These are phyloP conservation scores for Vitis labrusca DNA, from an alignment of 164 flowering plant species.

Conservation along the genomic window DNA sequence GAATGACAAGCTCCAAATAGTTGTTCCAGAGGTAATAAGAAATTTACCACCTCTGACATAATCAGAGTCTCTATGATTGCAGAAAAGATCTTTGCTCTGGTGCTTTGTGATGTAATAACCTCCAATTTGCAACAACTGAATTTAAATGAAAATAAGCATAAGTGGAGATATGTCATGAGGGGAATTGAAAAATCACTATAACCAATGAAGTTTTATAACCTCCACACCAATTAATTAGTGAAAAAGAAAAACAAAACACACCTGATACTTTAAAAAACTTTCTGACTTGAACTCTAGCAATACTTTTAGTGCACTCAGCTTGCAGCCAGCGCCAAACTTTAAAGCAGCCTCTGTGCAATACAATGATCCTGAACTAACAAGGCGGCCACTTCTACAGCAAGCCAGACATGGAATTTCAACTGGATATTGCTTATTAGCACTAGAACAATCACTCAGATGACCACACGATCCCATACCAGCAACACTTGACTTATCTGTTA, in stretches of 20 bases:
- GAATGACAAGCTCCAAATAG: slow-evolving; percentile 55
- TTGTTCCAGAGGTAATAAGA: slow-evolving; percentile 34
- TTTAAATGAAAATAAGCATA: slow-evolving; percentile 7
- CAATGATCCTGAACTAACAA: slow-evolving; percentile 35
- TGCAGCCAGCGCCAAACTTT: slow-evolving; percentile 11
- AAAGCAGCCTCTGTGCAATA: slow-evolving; percentile 14
- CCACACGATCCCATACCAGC: slow-evolving; percentile 7
- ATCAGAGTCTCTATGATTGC: slow-evolving; percentile 20
- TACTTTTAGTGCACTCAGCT: slow-evolving; percentile 28
- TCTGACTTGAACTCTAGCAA: slow-evolving; percentile 69
- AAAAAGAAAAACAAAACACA: slow-evolving; percentile 20
- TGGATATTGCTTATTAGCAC: slow-evolving; percentile 4
- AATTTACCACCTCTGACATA: slow-evolving; percentile 24
- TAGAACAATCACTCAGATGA: background rate
- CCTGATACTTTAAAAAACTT: slow-evolving; percentile 53
- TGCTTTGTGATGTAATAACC: slow-evolving; percentile 55
- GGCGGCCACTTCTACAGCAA: slow-evolving; percentile 17
- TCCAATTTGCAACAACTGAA: slow-evolving; percentile 69
- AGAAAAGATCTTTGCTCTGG: slow-evolving; percentile 28
- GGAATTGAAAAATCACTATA: background rate
- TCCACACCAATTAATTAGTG: background rate
- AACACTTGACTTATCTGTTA: background rate
- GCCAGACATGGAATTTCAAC: slow-evolving; percentile 43
- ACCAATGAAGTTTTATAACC: background rate
- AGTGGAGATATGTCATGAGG: background rate